Evolutionary conservation across 2,329 filamentous ascomycete species (phyloP).

Genomic region (Domatiomyces globalis): DNA sequence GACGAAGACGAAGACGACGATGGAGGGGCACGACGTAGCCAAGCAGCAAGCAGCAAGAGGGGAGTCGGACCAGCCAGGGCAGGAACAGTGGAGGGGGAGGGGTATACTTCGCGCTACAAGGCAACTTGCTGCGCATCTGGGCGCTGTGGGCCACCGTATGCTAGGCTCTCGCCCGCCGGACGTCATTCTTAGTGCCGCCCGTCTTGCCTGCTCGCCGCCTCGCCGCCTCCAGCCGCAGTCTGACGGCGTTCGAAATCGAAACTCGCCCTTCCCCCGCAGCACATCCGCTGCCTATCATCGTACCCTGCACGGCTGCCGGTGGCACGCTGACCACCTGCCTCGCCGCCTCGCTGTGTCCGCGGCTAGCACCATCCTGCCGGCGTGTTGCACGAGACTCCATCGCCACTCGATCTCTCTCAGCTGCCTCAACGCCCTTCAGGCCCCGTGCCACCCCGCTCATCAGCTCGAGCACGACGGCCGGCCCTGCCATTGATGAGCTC

Average conservation of each 20-base stretch:
- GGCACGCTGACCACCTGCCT: background rate
- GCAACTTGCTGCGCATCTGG: background rate
- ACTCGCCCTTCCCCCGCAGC: background rate
- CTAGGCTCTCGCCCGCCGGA: background rate
- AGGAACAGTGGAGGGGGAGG: too few relatives aligned
- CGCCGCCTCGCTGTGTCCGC: background rate
- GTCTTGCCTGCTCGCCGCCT: background rate
- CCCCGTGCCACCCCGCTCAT: background rate
- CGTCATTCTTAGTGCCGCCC: background rate
- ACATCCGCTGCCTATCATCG: background rate
- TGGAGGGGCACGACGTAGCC: too few relatives aligned
- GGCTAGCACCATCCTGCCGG: background rate
- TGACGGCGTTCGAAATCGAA: background rate
- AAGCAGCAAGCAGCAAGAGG: background rate
- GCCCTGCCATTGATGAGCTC: background rate
- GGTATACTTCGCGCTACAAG: background rate
- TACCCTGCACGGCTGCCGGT: background rate
- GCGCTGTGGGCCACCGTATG: background rate
- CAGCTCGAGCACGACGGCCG: slow-evolving; percentile 4
- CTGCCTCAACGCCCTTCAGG: slow-evolving; percentile 1
- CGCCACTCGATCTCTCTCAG: slow-evolving; percentile 1
- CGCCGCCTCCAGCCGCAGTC: too few relatives aligned
- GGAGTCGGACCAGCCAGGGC: background rate
- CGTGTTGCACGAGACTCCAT: background rate
- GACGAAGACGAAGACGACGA: too few relatives aligned